Base-by-base conservation (phyloP, 176 grass and related monocot genomes). In the Miscanthus lutarioriparius region DNA sequence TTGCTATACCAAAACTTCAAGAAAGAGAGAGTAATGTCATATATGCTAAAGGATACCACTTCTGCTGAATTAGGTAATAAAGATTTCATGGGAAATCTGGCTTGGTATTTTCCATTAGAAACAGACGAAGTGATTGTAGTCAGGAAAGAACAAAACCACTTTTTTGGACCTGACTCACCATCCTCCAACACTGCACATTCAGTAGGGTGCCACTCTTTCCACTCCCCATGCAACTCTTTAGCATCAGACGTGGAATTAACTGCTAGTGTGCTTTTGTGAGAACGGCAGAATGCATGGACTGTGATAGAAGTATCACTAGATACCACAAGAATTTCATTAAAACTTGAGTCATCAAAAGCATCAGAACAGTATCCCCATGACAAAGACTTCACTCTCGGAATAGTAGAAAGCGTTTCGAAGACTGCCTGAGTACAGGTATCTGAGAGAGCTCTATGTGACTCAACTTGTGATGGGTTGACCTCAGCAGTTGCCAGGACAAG, bases 281-380 rank as follows among this genome's bases (percentile, higher is more conserved):
- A 77, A 84, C 33, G 80, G 58, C 83, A 25, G 80, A 98, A 98
- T 64, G 87, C 87, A 85, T 98, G 96, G 82, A 98, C 36, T 54
- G 67, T 92, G 72, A 98, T 95, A 73, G 85, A 89, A 84, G 67
- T 69, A 58, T 87, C 77, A 64, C 83, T 74, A 75, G 83, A 94
- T 84, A 95, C 75, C 67, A 98, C 51, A 70, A 98, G 96, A 91
- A 98, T 75, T 63, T 98, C 91, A 61, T 75, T 91, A 90, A 94
- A 98, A 87, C 33, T 61, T 48, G 75, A 87, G 72, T 83, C 89
- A 62, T 87, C 91, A 72, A 85, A 95, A 48, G 78, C 82, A 87
- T 94, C 84, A 59, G 30, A 74, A 79, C 86, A 94, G 65, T 79
- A 78, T 33, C 91, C 96, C 96, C 96, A 98, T 82, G 93, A 87